phyloP scores from a whole-genome alignment of 2,329 filamentous ascomycete genomes.

The Zopfia rhizophila region DNA sequence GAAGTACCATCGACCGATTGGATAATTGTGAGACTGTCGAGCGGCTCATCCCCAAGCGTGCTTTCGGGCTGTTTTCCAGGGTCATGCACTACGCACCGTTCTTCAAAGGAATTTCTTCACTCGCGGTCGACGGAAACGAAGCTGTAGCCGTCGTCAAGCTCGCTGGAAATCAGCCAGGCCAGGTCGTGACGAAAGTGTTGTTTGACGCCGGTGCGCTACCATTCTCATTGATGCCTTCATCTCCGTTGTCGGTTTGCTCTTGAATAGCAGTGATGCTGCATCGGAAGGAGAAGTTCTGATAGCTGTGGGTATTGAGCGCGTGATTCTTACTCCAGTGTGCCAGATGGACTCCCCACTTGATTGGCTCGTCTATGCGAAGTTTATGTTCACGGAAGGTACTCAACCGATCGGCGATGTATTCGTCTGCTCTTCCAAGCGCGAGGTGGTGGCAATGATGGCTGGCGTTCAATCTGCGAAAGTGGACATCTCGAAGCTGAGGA shows the following conservation, averaged over 20 bases:
- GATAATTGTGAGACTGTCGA: slow-evolving; percentile 10
- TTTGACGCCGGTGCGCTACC: slow-evolving; percentile 21
- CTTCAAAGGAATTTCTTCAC: slow-evolving; percentile 22
- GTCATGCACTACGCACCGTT: slow-evolving; percentile 27
- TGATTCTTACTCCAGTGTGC: slow-evolving; percentile 13
- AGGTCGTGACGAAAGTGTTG: slow-evolving; percentile 23
- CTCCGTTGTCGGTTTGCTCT: slow-evolving; percentile 27
- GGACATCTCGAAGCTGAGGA: slow-evolving; percentile 23
- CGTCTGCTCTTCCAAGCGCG: slow-evolving; percentile 7
- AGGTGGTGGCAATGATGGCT: slow-evolving; percentile 16
- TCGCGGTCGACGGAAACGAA: slow-evolving; percentile 23
- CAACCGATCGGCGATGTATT: slow-evolving; percentile 26
- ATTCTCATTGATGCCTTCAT: slow-evolving; percentile 30
- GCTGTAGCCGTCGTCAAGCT: slow-evolving; percentile 22
- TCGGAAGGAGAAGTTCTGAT: slow-evolving; percentile 24
- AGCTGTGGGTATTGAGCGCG: slow-evolving; percentile 24
- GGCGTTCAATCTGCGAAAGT: slow-evolving; percentile 25
- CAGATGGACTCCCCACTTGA: neutral
- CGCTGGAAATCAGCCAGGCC: slow-evolving; percentile 14
- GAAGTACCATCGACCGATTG: slow-evolving; percentile 12
- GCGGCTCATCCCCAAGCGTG: slow-evolving; percentile 22
- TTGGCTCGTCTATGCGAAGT: slow-evolving; percentile 18
- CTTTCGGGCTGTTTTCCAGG: slow-evolving; percentile 26
- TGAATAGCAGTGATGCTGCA: slow-evolving; percentile 28
- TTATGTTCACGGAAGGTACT: slow-evolving; percentile 8